Conservation (phyloP, 2,329 filamentous ascomycete species). For the Aspergillus awamori region DNA sequence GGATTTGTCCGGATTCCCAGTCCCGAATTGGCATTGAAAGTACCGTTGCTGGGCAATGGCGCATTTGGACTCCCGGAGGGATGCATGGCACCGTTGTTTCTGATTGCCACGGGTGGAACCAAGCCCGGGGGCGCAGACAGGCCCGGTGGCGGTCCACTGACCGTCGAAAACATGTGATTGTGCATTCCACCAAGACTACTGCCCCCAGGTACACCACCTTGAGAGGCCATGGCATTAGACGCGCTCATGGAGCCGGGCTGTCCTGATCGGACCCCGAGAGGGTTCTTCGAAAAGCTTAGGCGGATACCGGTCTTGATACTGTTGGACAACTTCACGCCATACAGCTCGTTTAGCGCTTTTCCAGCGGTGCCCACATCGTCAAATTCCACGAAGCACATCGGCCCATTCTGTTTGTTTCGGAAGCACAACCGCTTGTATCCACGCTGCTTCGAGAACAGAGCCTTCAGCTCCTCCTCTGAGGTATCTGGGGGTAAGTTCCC, state of each 20-base stretch:
- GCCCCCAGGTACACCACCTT: constrained; percentile 59
- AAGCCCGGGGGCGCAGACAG: constrained; percentile 75
- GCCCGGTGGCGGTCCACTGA: constrained; percentile 79
- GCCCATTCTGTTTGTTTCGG: constrained; percentile 89
- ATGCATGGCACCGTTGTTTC: constrained; percentile 38
- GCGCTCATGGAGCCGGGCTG: constrained; percentile 62
- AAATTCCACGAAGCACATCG: constrained; percentile 99
- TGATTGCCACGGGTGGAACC: constrained; percentile 42
- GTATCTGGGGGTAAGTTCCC: constrained; percentile 94
- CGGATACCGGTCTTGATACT: constrained; percentile 94
- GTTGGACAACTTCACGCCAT: constrained; percentile 84
- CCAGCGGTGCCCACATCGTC: constrained; percentile 91
- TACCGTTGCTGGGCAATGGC: constrained; percentile 32
- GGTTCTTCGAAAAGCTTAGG: constrained; percentile 96
- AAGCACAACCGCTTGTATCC: constrained; percentile 96
- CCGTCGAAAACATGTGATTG: constrained; percentile 66
- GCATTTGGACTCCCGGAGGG: constrained; percentile 33
- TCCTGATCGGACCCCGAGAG: constrained; percentile 82
- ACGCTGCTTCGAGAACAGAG: constrained; percentile 86
- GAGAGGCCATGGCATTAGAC: constrained; percentile 54
- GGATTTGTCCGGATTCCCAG: constrained; percentile 42
- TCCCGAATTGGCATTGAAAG: constrained; percentile 42
- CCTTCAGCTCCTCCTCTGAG: constrained; percentile 92
- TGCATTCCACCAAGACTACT: constrained; percentile 59
- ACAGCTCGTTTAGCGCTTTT: constrained; percentile 85